Base-by-base conservation (phyloP, 192 early-diverging fungal species). In the Oehlia diaphana region DNA sequence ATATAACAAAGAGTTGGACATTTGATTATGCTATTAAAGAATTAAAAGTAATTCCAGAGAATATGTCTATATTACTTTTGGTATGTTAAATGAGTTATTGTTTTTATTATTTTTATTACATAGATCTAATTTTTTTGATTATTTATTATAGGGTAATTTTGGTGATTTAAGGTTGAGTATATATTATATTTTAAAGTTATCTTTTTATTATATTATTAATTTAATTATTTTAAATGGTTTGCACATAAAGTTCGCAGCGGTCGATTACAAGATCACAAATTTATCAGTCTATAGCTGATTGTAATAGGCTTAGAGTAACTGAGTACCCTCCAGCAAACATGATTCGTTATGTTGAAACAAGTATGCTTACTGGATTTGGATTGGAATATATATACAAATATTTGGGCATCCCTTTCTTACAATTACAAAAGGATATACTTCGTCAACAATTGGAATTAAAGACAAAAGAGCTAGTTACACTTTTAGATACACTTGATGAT, bases 1-100 rank as follows among this genome's bases (percentile, higher is more conserved):
- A 91, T 76, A 73, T 89, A 23, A 87, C 89, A 16, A 91, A 91
- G 71, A 83, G 79, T 47, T 91, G 90, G 90, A 91, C 90, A 2
- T 88, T 90, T 80, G 88, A 91, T 31, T 91, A 90, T 76, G 87
- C 83, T 0, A 74, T 80, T 28, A 82, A 80, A n/a, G 79, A 86
- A 10, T 76, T 91, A 10, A 72, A 49, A 8, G 72, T 81, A 1
- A 83, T 90, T 4, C 90, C 90, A 26, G 77, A 70, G 1, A 82
- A 81, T 39, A 80, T 90, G 33, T 71, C 90, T 9, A 83, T 88
- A 6, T 76, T 91, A 19, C 74, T 91, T 10, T 50, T 91, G 64
- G 90, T 87, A 85, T 66, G 84, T 66, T 39, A 13, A 9, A 63
- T 31, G 7, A 16, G 7, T 8, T 73, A 42, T 63, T 14, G 16